Evolutionary conservation across 2,329 filamentous ascomycete genomes (phyloP), one percentile per base, ranked within the genome.

Genomic region (Fonsecaea pedrosoi): DNA sequence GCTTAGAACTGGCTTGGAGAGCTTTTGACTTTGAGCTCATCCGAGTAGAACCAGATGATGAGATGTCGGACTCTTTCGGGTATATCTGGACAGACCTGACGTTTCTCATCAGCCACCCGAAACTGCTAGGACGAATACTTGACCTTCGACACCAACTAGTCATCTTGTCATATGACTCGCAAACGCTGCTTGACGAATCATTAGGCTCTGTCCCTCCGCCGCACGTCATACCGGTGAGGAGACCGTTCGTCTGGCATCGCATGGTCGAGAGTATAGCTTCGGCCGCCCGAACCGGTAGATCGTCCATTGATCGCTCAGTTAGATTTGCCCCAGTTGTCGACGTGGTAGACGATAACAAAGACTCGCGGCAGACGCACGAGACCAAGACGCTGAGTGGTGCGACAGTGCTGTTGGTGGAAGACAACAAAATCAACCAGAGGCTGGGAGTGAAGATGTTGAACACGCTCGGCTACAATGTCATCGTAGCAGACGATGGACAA

Each of bases 351-450:
- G 68, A 73, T 10, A 61, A 42, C 12, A 58, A 54, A 15, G 9
- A 35, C n/a, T 37, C 70, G 21, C 56, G 32, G 59, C 64, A 57
- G 32, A 40, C 62, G 18, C 60, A 63, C 32, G 69, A 70, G 61
- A 70, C 38, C 25, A 68, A 50, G 35, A 25, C 58, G 3, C 54
- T 69, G 10, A 67, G 65, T 15, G 74, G 74, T 60, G 80, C 91
- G 10, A 89, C 85, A 10, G 87, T 92, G 68, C 82, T 92, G 2
- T 86, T 92, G 1, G 89, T 88, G 3, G 89, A 92, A 78, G 75
- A 76, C 65, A 76, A 76, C 56, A 73, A 75, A 69, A 76, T 77
- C 66, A 77, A 77, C 48, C 74, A 89, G 61, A 87, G 85, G 55
- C 84, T 91, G 0, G 82, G 90, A n/a, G 84, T 89, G 21, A 87